Evolutionary conservation across 352 stramenopile species (phyloP), one percentile per base, ranked within the genome.

Genomic region (Chloridella minuta): DNA sequence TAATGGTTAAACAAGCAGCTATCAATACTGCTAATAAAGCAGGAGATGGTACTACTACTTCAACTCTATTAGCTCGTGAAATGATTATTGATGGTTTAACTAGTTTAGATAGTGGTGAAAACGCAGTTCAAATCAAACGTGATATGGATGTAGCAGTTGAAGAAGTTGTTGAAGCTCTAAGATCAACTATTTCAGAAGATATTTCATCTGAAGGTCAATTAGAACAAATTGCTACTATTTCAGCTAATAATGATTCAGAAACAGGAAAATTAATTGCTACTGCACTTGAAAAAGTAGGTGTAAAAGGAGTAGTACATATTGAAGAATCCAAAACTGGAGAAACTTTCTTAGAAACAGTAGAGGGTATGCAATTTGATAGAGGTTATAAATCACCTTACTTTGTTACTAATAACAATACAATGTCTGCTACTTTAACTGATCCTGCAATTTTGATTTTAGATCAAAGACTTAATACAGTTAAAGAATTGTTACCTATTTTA

Each of bases 11-110:
- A 2, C 91, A 93, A 87, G 92, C 93, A n/a, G 92, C 92, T 0
- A 86, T 86, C 23, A 94, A 94, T 89, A 91, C 94, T 40, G 90
- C 89, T 86, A 89, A 86, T 85, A 93, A 92, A 87, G 92, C 92
- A 49, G 92, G 92, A 86, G 92, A 95, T 90, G 92, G 92, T 80
- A 95, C 92, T 24, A 95, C 92, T n/a, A 95, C 92, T 3, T 92
- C 90, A 23, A 94, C 92, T 0, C 90, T 95, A 66, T 91, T 95
- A 89, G 93, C 92, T 2, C 91, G 94, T 88, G 91, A 90, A 28
- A 92, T 95, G 49, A 90, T 93, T 18, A 94, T 93, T 88, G 89
- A 93, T 80, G 91, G 92, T 52, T 93, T 94, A 88, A 89, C 90
- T 28, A 88, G 90, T 80, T 90, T 95, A 0, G 92, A 91, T 21